Conservation (phyloP, 345 rosid genomes). For the Murraya paniculata region DNA sequence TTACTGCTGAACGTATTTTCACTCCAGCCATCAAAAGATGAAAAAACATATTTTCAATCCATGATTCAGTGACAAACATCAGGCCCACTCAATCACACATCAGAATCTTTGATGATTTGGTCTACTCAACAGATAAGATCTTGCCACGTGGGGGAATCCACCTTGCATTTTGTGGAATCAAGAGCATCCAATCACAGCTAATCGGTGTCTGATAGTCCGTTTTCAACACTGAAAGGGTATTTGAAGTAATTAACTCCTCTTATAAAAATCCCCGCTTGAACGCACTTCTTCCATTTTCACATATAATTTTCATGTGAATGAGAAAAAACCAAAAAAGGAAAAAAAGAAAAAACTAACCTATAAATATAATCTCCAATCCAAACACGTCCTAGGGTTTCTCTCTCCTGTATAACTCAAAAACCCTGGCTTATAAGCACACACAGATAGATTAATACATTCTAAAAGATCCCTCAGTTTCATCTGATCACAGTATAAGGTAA, state of each 20-base stretch:
- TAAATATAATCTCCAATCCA: conserved; percentile 14
- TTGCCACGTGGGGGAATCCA: not conserved
- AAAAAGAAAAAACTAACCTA: conserved; percentile 5
- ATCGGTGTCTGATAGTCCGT: not conserved
- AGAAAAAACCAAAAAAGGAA: not conserved
- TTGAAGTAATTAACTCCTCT: not conserved
- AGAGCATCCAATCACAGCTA: not conserved
- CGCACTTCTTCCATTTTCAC: conserved; percentile 3
- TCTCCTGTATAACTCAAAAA: not conserved
- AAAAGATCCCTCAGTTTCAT: conserved; percentile 12
- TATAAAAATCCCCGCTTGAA: not conserved
- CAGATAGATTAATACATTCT: not conserved
- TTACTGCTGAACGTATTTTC: not conserved
- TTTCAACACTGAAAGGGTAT: not conserved
- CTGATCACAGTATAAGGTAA: conserved; percentile 22
- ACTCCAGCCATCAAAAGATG: no score
- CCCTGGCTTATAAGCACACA: conserved; percentile 7
- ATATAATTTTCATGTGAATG: not conserved
- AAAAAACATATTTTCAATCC: not conserved
- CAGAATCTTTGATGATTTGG: not conserved
- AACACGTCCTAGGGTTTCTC: conserved; percentile 8
- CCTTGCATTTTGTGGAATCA: not conserved
- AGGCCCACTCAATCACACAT: not conserved
- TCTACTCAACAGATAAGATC: not conserved
- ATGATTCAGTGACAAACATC: not conserved